Evolutionary conservation across 2,329 filamentous ascomycete genomes (phyloP).

Genomic region (Colletotrichum nymphaeae): DNA sequence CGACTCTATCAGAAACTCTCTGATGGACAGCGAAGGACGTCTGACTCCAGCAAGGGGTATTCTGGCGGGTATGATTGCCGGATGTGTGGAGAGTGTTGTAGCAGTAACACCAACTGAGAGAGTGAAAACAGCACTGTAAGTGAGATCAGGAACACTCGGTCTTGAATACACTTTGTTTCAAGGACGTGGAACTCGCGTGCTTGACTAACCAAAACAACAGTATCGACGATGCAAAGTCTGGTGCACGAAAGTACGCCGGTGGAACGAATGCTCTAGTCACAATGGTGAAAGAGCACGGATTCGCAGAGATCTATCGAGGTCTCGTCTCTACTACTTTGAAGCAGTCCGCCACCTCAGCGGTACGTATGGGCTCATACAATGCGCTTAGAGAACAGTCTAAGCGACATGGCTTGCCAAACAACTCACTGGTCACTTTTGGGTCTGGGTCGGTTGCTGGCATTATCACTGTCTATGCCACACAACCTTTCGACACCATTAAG

Average conservation of each 20-base stretch:
- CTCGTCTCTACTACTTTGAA: slow-evolving; percentile 58
- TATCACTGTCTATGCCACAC: slow-evolving; percentile 69
- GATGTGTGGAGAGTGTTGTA: slow-evolving; percentile 70
- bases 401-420: slow-evolving; percentile 35
- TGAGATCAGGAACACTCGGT: too few relatives aligned
- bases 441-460: slow-evolving; percentile 71
- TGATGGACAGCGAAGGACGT: slow-evolving; percentile 67
- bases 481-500: slow-evolving; percentile 74
- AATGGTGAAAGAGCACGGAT: slow-evolving; percentile 52
- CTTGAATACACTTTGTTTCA: too few relatives aligned
- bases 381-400: slow-evolving; percentile 50
- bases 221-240: slow-evolving; percentile 50
- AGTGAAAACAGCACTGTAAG: slow-evolving; percentile 72
- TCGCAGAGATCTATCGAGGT: slow-evolving; percentile 56
- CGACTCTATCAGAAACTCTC: slow-evolving; percentile 69
- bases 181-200: not conserved
- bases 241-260: slow-evolving; percentile 42
- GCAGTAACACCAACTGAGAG: slow-evolving; percentile 76
- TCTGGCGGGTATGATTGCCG: slow-evolving; percentile 73
- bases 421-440: slow-evolving; percentile 61
- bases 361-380: slow-evolving; percentile 62
- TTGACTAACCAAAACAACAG: slow-evolving; percentile 29
- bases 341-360: slow-evolving; percentile 58
- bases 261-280: slow-evolving; percentile 45
- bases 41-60: slow-evolving; percentile 67